Evolutionary conservation across 495 filamentous ascomycete species (phyloP).

Genomic region (Podospora australis): DNA sequence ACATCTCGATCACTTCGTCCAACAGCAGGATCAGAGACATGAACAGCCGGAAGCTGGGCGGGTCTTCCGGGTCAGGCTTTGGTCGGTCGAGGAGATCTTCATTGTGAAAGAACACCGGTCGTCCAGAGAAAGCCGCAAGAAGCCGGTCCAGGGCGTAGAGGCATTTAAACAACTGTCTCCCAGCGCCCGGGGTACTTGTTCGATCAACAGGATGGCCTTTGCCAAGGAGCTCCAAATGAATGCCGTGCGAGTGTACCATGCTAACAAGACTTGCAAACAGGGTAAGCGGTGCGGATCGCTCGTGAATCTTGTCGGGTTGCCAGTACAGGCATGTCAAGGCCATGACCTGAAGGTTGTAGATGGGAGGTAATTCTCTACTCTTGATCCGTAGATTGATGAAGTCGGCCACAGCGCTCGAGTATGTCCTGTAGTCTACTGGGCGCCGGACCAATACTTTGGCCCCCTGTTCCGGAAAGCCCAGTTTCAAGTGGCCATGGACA

Average conservation of each 20-base stretch:
- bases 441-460: conserved; percentile 11
- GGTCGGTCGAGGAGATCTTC: conserved; percentile 48
- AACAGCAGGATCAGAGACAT: conserved; percentile 46
- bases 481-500: conserved; percentile 19
- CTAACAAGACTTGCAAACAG: conserved; percentile 32
- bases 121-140: conserved; percentile 55
- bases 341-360: conserved; percentile 17
- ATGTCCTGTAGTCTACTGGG: conserved; percentile 28
- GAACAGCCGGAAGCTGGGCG: conserved; percentile 41
- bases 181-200: not conserved
- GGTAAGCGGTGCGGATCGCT: conserved; percentile 12
- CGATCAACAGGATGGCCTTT: not conserved
- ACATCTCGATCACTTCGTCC: conserved; percentile 60
- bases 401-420: conserved; percentile 26
- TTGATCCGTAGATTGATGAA: conserved; percentile 25
- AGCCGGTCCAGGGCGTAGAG: conserved; percentile 63
- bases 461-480: conserved; percentile 24
- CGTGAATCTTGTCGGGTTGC: conserved; percentile 15
- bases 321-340: conserved; percentile 24
- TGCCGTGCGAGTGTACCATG: conserved; percentile 58
- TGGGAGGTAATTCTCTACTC: conserved; percentile 8
- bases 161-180: conserved; percentile 51
- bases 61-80: conserved; percentile 24
- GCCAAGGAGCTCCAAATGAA: conserved; percentile 40
- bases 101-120: conserved; percentile 60